Evolutionary conservation across 352 stramenopile genomes (phyloP), one percentile per base, ranked within the genome.

Genomic region (Pythium rhizo-oryzae): DNA sequence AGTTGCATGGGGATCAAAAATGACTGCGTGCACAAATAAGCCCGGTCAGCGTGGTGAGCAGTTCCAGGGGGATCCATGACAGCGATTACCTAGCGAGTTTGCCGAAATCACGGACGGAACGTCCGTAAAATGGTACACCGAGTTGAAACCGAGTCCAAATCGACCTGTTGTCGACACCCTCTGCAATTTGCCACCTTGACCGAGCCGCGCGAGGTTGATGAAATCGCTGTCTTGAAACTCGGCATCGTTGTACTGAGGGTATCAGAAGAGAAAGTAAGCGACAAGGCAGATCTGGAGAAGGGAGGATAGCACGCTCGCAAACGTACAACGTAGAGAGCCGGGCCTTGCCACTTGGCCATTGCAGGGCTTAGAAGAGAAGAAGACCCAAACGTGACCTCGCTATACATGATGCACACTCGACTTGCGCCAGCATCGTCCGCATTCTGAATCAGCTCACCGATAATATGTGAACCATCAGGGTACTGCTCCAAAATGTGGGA

Each of bases 61-160:
- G n/a, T n/a, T n/a, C n/a, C n/a, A n/a, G n/a, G n/a, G n/a, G n/a
- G n/a, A n/a, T n/a, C n/a, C 4, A n/a, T 35, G 23, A 21, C 46
- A 21, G 46, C 39, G 33, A n/a, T 46, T 74, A 93, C 85, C 84
- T 44, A 98, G 79, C 18, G 91, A 91, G 28, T 96, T 92, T 19
- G 89, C 92, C n/a, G 92, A 97, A 24, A 98, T 84, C 59, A 98
- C 94, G 8, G 81, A 88, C 43, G 94, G 94, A 19, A 98, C 60
- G 67, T 98, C 94, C 5, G 93, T 98, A 58, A 97, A 95, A 76
- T 98, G 94, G 60, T 98, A 98, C 18, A 98, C 92, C 8, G 88
- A 93, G 70, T 98, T 98, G 74, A 98, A 98, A 21, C 94, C 94
- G n/a, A 98, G 78, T n/a, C 94, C 94, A 71, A 98, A 98, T 21